Percentiles rank a stretch among this genome's conserved stretches.
These are phyloP conservation scores for Starmerella asiatica DNA, from an alignment of 805 yeast genomes.

Conservation along the genomic window DNA sequence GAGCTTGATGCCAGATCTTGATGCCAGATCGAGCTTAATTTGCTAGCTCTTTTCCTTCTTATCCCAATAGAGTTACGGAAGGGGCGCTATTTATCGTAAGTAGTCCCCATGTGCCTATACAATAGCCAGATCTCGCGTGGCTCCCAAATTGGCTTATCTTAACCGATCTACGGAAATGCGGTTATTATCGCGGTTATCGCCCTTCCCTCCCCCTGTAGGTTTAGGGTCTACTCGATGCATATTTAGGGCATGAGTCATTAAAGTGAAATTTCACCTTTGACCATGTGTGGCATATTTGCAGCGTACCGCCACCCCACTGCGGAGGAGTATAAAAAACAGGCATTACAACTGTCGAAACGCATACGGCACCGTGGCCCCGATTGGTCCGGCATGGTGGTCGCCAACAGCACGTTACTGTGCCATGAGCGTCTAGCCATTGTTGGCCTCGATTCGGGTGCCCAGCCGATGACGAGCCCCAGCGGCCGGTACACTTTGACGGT, in stretches of 20 bases:
- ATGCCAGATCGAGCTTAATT: too few species aligned
- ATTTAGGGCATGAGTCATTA: background rate
- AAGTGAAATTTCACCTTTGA: conserved; percentile 2
- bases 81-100: too few species aligned
- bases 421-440: conserved; percentile 97
- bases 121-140: too few species aligned
- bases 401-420: conserved; percentile 68
- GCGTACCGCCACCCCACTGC: conserved; percentile 73
- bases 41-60: too few species aligned
- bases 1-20: too few species aligned
- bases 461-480: conserved; percentile 78
- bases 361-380: conserved; percentile 99
- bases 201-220: background rate
- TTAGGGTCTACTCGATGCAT: background rate
- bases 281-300: conserved; percentile 97
- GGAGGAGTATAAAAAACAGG: conserved; percentile 69
- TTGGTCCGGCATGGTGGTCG: conserved; percentile 80
- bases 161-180: background rate
- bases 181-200: background rate
- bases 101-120: too few species aligned
- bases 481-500: conserved; percentile 65
- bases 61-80: too few species aligned
- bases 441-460: conserved; percentile 96
- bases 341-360: conserved; percentile 76
- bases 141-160: background rate